These are phyloP conservation scores for Coniochaeta ligniaria DNA, from an alignment of 2,329 filamentous ascomycete genomes.

Conservation along the genomic window DNA sequence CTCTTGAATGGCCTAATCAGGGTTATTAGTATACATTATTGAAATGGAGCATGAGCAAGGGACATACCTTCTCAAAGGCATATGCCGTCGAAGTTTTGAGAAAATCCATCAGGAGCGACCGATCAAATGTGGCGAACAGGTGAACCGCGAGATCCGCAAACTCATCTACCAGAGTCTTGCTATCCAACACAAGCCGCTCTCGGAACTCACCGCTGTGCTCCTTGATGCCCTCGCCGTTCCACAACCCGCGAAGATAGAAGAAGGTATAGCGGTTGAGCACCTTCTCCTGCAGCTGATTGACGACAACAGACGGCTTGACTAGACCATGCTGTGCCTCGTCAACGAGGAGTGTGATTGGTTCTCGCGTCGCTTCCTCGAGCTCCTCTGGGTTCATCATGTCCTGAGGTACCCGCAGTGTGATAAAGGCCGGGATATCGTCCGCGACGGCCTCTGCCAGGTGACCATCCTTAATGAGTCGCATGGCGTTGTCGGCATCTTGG, in stretches of 20 bases:
- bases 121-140: constrained; percentile 80
- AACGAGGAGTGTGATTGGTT: constrained; percentile 80
- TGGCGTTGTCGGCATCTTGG: constrained; percentile 85
- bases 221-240: constrained; percentile 64
- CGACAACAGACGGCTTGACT: constrained; percentile 69
- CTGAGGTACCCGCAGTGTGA: constrained; percentile 75
- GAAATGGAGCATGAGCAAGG: not conserved
- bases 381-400: constrained; percentile 50
- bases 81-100: constrained; percentile 80
- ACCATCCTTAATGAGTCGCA: constrained; percentile 77
- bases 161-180: constrained; percentile 66
- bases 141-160: constrained; percentile 83
- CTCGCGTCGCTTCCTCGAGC: constrained; percentile 69
- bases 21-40: constrained; percentile 8
- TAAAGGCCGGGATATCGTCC: constrained; percentile 85
- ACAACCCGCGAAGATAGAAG: constrained; percentile 85
- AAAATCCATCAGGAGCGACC: constrained; percentile 76
- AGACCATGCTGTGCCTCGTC: constrained; percentile 88
- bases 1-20: constrained; percentile 54
- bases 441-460: constrained; percentile 84
- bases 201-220: constrained; percentile 45
- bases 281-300: constrained; percentile 65
- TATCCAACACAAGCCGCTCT: constrained; percentile 51
- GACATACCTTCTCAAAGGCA: constrained; percentile 64
- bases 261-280: constrained; percentile 71